Conservation (phyloP, 2,329 filamentous ascomycete species). For the Grosmannia penicillata region DNA sequence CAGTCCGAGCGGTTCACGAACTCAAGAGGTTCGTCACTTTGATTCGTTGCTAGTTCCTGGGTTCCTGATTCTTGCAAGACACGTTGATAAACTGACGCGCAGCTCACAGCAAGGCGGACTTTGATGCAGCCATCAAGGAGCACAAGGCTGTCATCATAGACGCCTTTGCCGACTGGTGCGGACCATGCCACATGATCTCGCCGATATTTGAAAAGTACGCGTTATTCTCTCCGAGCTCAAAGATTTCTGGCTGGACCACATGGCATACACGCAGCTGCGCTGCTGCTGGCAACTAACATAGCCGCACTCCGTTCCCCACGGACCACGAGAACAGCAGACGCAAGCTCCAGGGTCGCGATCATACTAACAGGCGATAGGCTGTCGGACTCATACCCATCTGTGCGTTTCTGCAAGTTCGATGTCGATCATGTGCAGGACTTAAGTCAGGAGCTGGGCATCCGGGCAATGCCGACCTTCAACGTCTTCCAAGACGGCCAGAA, state of each 20-base stretch:
- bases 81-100: neutral
- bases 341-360: too few relatives aligned
- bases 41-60: neutral
- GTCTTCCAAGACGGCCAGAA: slow-evolving; percentile 71
- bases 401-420: slow-evolving; percentile 79
- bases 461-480: slow-evolving; percentile 86
- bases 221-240: neutral
- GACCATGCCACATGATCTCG: slow-evolving; percentile 83
- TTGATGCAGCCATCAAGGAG: slow-evolving; percentile 22
- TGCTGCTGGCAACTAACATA: too few relatives aligned
- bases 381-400: slow-evolving; percentile 33
- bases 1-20: slow-evolving; percentile 8
- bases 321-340: too few relatives aligned
- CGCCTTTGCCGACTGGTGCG: slow-evolving; percentile 84
- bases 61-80: too few relatives aligned
- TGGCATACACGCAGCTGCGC: too few relatives aligned
- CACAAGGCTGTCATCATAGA: slow-evolving; percentile 56
- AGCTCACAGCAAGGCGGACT: slow-evolving; percentile 9
- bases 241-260: too few relatives aligned
- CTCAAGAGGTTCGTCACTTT: slow-evolving; percentile 5
- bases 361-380: slow-evolving; percentile 26
- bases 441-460: slow-evolving; percentile 61
- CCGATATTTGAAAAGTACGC: slow-evolving; percentile 55
- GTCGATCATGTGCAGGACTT: slow-evolving; percentile 70
- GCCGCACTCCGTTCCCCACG: too few relatives aligned